Evolutionary conservation across 1,284 basidiomycete species (phyloP).

Genomic region (Malassezia arunalokei): DNA sequence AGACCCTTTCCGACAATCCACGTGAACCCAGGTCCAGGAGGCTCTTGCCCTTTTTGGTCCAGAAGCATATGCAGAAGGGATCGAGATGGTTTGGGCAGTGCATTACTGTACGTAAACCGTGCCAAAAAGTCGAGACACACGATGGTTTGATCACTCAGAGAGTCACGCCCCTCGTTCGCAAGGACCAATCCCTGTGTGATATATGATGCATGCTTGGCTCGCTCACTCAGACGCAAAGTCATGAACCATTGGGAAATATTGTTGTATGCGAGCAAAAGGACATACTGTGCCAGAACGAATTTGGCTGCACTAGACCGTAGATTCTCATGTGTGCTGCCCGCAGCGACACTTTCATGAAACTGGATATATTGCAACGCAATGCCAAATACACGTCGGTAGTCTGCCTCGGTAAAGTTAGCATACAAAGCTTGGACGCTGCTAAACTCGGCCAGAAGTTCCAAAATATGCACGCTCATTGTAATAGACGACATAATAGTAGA

Average conservation of each 20-base stretch:
- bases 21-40: conserved; percentile 52
- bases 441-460: conserved; percentile 79
- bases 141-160: conserved; percentile 79
- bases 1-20: conserved; percentile 82
- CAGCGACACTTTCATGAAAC: conserved; percentile 49
- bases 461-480: conserved; percentile 84
- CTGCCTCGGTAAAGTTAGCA: conserved; percentile 79
- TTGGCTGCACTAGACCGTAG: conserved; percentile 45
- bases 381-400: conserved; percentile 88
- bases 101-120: conserved; percentile 83
- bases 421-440: conserved; percentile 69
- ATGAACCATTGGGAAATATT: conserved; percentile 93
- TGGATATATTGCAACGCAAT: conserved; percentile 90
- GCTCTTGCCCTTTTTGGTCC: conserved; percentile 22
- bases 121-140: conserved; percentile 97
- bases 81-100: conserved; percentile 73
- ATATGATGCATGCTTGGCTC: conserved; percentile 69
- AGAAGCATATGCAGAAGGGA: conserved; percentile 63
- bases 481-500: conserved; percentile 90
- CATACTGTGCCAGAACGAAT: conserved; percentile 87
- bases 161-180: conserved; percentile 65
- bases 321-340: conserved; percentile 29
- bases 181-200: conserved; percentile 77
- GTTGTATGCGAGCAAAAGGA: conserved; percentile 83
- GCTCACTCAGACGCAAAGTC: conserved; percentile 69